Evolutionary conservation across 1,139 yeast species (phyloP), one percentile per base, ranked within the genome.

Genomic region (Blastobotrys buckinghamii): DNA sequence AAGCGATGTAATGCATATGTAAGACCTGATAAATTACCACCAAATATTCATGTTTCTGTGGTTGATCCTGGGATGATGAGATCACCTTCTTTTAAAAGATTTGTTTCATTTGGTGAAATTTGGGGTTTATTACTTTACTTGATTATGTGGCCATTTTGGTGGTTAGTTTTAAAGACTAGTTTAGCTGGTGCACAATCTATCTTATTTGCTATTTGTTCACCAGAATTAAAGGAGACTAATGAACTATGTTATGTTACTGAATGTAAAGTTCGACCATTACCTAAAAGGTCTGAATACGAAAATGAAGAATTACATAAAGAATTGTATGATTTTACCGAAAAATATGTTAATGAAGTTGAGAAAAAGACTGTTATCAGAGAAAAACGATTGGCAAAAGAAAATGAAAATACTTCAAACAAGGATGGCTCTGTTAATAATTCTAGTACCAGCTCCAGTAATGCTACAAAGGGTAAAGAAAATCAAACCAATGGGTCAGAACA

Each of bases 61-160:
- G 95, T 86, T 5, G 94, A 92, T 61, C 98, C 98, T 0, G 98
- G 98, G 0, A 59, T 90, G 44, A 85, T 87, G 83, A 76, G 97
- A 59, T 81, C 95, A 1, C 86, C 95, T 1, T 81, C 94, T 34
- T 83, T 92, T 42, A 79, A 95, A 59, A 76, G 97, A 52, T 80
- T 83, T 44, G 54, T 86, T 10, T 81, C 95, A 10, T 74, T 86
- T 69, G 97, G 98, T 0, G 73, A 86, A 0, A 59, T 92, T 1
- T 67, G 77, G 64, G 94, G 96, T 1, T 71, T 92, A 44, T 24
- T 84, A 0, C 15, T 78, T 1, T 92, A 92, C 65, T 53, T 88
- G 36, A 5, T 89, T 2, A 54, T 84, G 44, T 86, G 82, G 70
- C 98, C 98, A 2, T 45, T 92, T 0, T 80, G 90, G 77, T 90